Base-by-base conservation (phyloP, 805 yeast species). In the Candida maesae region DNA sequence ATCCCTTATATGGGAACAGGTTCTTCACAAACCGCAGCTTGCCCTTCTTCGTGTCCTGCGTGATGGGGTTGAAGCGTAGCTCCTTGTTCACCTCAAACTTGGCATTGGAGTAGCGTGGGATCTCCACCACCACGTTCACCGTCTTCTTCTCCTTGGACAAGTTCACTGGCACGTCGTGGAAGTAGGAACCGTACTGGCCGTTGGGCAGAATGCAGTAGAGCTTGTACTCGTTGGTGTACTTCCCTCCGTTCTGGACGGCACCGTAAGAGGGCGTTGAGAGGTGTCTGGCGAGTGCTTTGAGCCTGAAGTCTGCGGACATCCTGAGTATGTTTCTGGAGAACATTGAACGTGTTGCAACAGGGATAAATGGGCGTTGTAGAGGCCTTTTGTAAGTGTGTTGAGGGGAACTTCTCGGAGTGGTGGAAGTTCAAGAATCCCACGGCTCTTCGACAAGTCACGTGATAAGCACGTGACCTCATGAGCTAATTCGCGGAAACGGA, bases 31-130 rank as follows among this genome's bases (percentile, higher is more conserved):
- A 93, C 72, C 98, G 81, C 60, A 89, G 79, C 68, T 88, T 84
- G 54, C 97, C 98, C 76, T 93, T 91, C 76, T 93, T 93, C 62
- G 95, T 86, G 70, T 93, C 99, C 74, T 93, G 99, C 48, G 86
- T 73, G 57, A 93, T 93, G 59, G 99, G 99, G 75, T 93, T 93
- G 63, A 89, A 75, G 34, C 77, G 67, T 55, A 70, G 70, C 58
- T 85, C 95, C 71, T 89, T 90, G 65, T 84, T 78, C 67, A 90
- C 89, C 69, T 93, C 99, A 66, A 90, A 75, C 74, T 93, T 93
- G 52, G 97, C 98, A 65, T 93, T 93, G 61, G 95, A 78, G 97
- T 97, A 91, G 68, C 98, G 84, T 63, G 99, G 99, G 53, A 93
- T 89, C 71, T 93, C 99, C 50, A 93, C 97, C 57, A 93, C 75